Percentiles rank a stretch among this genome's conserved stretches.
These are phyloP conservation scores for Vicia sativa DNA, from an alignment of 306 rosid genomes.

Conservation along the genomic window DNA sequence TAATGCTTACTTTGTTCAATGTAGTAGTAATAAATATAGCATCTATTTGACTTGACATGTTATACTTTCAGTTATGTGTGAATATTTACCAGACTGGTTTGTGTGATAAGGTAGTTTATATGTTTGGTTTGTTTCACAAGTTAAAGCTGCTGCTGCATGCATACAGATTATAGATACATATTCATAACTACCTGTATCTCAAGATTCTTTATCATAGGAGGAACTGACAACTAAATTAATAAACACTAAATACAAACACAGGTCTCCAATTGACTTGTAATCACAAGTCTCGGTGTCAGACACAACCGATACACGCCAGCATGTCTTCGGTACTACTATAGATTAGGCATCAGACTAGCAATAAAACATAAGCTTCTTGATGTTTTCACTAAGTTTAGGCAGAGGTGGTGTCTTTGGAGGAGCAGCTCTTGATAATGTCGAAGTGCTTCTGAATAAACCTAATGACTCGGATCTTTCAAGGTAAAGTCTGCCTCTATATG, in stretches of 20 bases:
- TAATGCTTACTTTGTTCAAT: neutral
- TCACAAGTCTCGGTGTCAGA: too few relatives aligned
- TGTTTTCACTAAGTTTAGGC: slow-evolving; percentile 85
- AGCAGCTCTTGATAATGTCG: slow-evolving; percentile 71
- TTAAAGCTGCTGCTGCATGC: slow-evolving; percentile 21
- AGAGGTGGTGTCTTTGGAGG: slow-evolving; percentile 79
- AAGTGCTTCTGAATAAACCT: slow-evolving; percentile 44
- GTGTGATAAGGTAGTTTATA: slow-evolving; percentile 5
- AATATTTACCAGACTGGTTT: slow-evolving; percentile 16
- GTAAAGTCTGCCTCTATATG: slow-evolving; percentile 95
- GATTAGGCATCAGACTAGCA: slow-evolving; percentile 53
- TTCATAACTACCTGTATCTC: slow-evolving; percentile 24
- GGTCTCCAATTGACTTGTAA: too few relatives aligned
- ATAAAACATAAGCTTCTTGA: slow-evolving; percentile 92
- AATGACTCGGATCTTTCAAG: slow-evolving; percentile 74
- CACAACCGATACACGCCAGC: too few relatives aligned
- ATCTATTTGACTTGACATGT: slow-evolving; percentile 31
- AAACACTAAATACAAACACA: neutral
- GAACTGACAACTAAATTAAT: neutral
- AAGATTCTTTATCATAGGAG: slow-evolving; percentile 19
- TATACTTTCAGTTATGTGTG: slow-evolving; percentile 1
- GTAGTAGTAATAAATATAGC: neutral
- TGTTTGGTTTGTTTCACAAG: slow-evolving; percentile 36
- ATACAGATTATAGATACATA: slow-evolving; percentile 9
- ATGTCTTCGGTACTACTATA: neutral